These are phyloP conservation scores for Larix kaempferi DNA, from an alignment of 75 land plant genomes.

Conservation along the genomic window DNA sequence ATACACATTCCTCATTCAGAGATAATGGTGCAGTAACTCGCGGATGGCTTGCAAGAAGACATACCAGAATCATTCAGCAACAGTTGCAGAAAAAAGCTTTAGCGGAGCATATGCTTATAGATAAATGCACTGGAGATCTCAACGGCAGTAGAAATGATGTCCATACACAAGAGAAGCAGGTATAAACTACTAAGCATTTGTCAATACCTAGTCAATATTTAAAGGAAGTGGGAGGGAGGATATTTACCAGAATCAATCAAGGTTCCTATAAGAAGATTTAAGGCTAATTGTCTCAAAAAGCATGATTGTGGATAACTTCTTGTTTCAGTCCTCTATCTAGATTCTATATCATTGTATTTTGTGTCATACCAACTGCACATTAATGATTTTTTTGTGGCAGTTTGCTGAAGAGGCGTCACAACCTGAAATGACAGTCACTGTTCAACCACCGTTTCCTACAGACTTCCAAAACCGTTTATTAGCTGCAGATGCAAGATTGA, in stretches of 20 bases:
- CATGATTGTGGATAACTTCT: not conserved
- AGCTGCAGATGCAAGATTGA: slow-evolving; percentile 56
- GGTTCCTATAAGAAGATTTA: not conserved
- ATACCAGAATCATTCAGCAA: slow-evolving; percentile 4
- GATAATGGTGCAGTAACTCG: slow-evolving; percentile 59
- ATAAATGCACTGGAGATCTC: not conserved
- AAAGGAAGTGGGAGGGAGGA: too few relatives aligned
- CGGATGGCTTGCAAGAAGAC: slow-evolving; percentile 72
- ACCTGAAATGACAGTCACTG: slow-evolving; percentile 24
- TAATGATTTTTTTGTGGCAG: not conserved
- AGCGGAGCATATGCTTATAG: not conserved
- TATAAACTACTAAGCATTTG: not conserved
- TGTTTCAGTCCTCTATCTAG: not conserved
- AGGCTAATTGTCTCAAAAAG: not conserved
- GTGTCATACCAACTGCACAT: not conserved
- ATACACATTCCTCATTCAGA: not conserved
- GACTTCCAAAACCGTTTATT: slow-evolving; percentile 70
- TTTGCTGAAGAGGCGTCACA: not conserved
- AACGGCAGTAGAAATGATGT: slow-evolving; percentile 9
- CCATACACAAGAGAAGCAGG: not conserved
- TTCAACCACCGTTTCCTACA: slow-evolving; percentile 49
- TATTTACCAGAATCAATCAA: not conserved
- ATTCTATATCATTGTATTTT: not conserved
- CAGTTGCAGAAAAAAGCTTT: slow-evolving; percentile 10
- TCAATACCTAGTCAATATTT: not conserved